Evolutionary conservation across 331 rosid genomes (phyloP).

Genomic region (Dryas integrifolia): DNA sequence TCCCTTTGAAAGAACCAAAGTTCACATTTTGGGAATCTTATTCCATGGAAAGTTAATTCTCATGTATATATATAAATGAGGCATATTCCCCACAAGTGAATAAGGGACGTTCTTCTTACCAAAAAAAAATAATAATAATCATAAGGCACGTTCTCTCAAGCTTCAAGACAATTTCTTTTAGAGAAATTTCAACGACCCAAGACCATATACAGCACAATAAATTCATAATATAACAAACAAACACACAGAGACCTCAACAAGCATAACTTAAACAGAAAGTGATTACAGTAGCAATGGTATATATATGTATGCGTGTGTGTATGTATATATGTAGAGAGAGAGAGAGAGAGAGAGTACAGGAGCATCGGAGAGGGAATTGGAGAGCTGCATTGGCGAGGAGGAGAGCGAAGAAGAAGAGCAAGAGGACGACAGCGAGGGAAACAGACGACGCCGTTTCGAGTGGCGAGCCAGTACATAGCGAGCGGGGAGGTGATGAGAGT

Average conservation of each 20-base stretch:
- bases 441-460: conserved; percentile 47
- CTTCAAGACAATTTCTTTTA: not conserved
- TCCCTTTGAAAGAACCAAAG: not conserved
- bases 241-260: not conserved
- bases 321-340: not conserved
- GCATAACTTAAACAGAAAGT: not conserved
- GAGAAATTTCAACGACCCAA: not conserved
- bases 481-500: not conserved
- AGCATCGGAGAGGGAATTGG: conserved; percentile 35
- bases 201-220: not conserved
- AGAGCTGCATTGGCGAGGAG: conserved; percentile 32
- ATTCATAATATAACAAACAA: not conserved
- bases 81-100: not conserved
- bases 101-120: not conserved
- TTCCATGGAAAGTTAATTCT: not conserved
- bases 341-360: conserved; percentile 40
- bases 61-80: not conserved
- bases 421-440: conserved; percentile 49
- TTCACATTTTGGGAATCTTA: not conserved
- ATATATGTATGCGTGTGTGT: not conserved
- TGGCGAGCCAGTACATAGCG: conserved; percentile 50
- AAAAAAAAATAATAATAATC: too few species aligned
- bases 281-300: not conserved
- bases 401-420: conserved; percentile 38
- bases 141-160: not conserved